phyloP scores from a whole-genome alignment of 805 yeast genomes.

The Suhomyces tanzawaensis region DNA sequence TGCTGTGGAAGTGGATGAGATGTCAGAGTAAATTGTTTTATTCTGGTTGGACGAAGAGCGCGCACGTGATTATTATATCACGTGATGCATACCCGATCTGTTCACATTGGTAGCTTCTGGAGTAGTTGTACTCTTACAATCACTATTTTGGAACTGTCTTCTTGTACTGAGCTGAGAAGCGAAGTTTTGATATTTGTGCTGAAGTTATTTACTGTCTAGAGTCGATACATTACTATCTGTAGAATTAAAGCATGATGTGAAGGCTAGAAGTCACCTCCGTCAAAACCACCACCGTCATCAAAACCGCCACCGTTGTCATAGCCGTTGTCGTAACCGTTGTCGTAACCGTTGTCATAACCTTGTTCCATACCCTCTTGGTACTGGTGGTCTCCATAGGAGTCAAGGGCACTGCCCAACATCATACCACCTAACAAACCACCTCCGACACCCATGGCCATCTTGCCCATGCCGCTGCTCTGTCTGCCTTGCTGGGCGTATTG shows the following conservation, averaged over 20 bases:
- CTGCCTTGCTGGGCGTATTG: slow-evolving; percentile 10
- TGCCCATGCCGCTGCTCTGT: slow-evolving; percentile 42
- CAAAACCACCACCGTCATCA: slow-evolving; percentile 16
- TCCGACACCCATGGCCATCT: slow-evolving; percentile 48
- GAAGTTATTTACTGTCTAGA: too few relatives aligned
- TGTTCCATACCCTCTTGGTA: slow-evolving; percentile 31
- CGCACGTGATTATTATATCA: background rate
- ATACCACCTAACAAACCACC: slow-evolving; percentile 64
- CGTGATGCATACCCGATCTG: background rate
- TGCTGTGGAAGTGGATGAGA: background rate
- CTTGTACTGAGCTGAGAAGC: too few relatives aligned
- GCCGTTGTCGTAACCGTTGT: slow-evolving; percentile 28
- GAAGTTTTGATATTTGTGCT: too few relatives aligned
- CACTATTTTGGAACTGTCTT: too few relatives aligned
- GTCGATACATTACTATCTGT: too few relatives aligned
- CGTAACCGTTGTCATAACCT: slow-evolving; percentile 31
- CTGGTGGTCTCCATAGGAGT: slow-evolving; percentile 24
- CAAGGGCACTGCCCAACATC: slow-evolving; percentile 46
- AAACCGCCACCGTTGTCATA: slow-evolving; percentile 12
- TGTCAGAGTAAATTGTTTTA: slow-evolving; percentile 1
- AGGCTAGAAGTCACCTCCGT: slow-evolving; percentile 12
- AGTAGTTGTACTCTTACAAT: too few relatives aligned
- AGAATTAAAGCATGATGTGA: too few relatives aligned
- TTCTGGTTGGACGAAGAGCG: slow-evolving; percentile 9
- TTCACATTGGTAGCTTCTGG: too few relatives aligned